Evolutionary conservation across 257 asterid species (phyloP), one percentile per base, ranked within the genome.

Genomic region (Fraxinus cuspidata): DNA sequence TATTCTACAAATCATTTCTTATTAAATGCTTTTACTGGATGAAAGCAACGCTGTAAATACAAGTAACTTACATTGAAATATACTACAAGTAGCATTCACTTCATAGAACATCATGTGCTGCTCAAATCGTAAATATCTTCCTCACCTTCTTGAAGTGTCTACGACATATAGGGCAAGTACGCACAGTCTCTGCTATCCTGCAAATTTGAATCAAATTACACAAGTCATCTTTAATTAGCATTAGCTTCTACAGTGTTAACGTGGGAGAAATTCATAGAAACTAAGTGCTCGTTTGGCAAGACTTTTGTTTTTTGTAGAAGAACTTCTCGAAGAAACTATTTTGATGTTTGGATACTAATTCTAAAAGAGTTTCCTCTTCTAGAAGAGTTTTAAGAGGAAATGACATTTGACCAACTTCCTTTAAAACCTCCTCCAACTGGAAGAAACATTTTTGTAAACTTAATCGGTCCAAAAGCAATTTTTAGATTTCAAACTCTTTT

Each of bases 121-220:
- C 80, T 94, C 89, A 94, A 84, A 89, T 94, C 23, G 97, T 83
- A 85, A 83, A 89, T 77, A 94, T 94, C 88, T 87, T 92, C 78
- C 87, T 89, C 82, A 88, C 98, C 85, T 84, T 89, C 88, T 86
- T 92, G 29, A 85, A 88, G 78, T 35, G 86, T 47, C 91, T 83
- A 35, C 98, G 94, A 82, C 98, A 94, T 71, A 94, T 84, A 21
- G 98, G 97, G 83, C 98, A 94, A 73, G 84, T 70, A 73, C 88
- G 91, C 53, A 89, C 87, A 73, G 90, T 86, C 81, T 90, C 90
- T 28, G 84, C 71, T 42, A 92, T 89, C 90, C 97, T 94, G 97
- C 81, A 84, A 81, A 75, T 34, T 79, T 51, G 80, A 74, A 73
- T 56, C 80, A 81, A 65, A 76, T 29, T 35, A 60, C 13, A 67